phyloP scores from a whole-genome alignment of 768 basidiomycete species.

The Coprinellus micaceus region DNA sequence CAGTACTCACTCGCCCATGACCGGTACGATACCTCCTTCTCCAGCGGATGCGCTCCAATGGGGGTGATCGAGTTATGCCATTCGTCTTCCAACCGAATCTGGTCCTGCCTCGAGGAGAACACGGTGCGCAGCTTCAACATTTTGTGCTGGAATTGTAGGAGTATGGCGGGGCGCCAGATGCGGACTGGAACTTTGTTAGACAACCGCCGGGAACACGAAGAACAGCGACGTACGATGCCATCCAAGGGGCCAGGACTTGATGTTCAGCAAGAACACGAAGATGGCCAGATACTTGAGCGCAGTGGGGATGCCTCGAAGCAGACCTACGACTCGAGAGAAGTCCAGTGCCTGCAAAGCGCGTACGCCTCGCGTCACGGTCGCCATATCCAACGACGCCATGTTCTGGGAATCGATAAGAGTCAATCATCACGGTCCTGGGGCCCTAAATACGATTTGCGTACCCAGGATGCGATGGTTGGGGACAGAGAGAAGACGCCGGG shows the following conservation, averaged over 20 bases:
- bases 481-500: neutral
- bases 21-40: slow-evolving; percentile 34
- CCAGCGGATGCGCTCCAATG: slow-evolving; percentile 56
- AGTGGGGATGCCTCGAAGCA: neutral
- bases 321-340: neutral
- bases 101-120: slow-evolving; percentile 40
- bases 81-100: slow-evolving; percentile 30
- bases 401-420: neutral
- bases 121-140: slow-evolving; percentile 30
- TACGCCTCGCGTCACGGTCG: neutral
- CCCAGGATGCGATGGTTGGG: neutral
- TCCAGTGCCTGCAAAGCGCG: neutral
- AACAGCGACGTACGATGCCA: slow-evolving; percentile 62
- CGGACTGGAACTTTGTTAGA: slow-evolving; percentile 30
- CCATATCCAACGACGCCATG: neutral
- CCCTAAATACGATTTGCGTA: neutral
- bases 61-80: slow-evolving; percentile 50
- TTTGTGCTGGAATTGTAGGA: slow-evolving; percentile 28
- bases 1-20: slow-evolving; percentile 56
- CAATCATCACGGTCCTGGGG: neutral
- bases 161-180: slow-evolving; percentile 47
- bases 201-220: neutral
- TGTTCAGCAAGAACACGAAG: slow-evolving; percentile 51
- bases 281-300: slow-evolving; percentile 36
- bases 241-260: slow-evolving; percentile 59